These are phyloP conservation scores for Mucor velutinosus DNA, from an alignment of 371 early-diverging fungal species.

Conservation along the genomic window DNA sequence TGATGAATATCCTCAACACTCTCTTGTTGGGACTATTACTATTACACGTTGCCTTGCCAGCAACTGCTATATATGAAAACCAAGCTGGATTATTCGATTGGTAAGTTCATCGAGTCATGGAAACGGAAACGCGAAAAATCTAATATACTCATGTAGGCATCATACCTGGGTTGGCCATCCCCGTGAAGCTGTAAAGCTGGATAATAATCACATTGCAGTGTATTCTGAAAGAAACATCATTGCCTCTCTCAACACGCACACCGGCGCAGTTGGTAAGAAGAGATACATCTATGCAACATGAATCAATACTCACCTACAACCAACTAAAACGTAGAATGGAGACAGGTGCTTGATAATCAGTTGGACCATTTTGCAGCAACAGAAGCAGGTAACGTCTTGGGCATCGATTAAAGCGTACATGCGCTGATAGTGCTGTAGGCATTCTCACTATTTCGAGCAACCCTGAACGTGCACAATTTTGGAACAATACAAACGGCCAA, in stretches of 20 bases:
- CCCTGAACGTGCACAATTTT: constrained; percentile 49
- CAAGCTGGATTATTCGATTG: constrained; percentile 62
- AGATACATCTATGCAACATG: not conserved
- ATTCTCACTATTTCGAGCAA: constrained; percentile 46
- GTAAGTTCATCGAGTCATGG: constrained; percentile 27
- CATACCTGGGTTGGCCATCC: constrained; percentile 67
- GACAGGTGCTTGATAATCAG: constrained; percentile 47
- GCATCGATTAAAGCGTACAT: not conserved
- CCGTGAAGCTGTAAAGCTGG: constrained; percentile 34
- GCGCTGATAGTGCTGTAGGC: constrained; percentile 22
- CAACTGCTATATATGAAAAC: constrained; percentile 48
- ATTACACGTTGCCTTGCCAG: constrained; percentile 10
- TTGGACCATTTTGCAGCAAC: constrained; percentile 17
- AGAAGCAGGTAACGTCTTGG: constrained; percentile 21
- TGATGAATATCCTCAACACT: constrained; percentile 6
- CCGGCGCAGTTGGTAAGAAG: constrained; percentile 60
- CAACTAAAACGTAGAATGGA: constrained; percentile 39
- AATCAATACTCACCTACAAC: not conserved
- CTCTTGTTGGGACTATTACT: constrained; percentile 17
- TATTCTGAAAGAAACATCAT: constrained; percentile 67
- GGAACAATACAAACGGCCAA: constrained; percentile 40
- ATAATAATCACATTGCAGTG: constrained; percentile 47
- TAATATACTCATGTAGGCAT: constrained; percentile 47
- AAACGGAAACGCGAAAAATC: not conserved
- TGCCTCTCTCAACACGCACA: constrained; percentile 55